Base-by-base conservation (phyloP, 768 basidiomycete genomes). In the Podaxis sp. region DNA sequence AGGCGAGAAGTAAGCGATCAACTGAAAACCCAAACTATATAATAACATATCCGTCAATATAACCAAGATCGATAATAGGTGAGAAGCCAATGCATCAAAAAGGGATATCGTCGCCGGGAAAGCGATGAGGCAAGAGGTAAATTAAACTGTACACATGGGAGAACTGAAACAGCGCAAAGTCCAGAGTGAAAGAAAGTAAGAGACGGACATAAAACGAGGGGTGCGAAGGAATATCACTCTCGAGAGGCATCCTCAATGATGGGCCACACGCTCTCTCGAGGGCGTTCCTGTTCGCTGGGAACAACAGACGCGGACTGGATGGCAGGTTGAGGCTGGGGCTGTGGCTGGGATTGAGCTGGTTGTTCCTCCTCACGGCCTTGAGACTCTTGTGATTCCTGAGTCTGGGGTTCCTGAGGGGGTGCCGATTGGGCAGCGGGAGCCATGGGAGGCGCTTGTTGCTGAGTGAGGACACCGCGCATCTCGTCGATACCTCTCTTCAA, bases 401-500 rank as follows among this genome's bases (percentile, higher is more conserved):
- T 60, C 11, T 63, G 69, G 4, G 65, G 57, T 10, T 63, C 61
- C 37, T 65, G 65, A 62, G 61, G 27, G 57, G 64, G 35, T 27
- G 64, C 21, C 14, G 63, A 18, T 51, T 61, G 37, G 25, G 57
- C 35, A 32, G 47, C n/a, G 38, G 62, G 18, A 9, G 60, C 61
- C 64, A 55, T 53, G 18, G 65, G 46, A 21, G 64, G 25, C 13
- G 59, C 57, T 36, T 60, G 59, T 6, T 60, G 59, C 6, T 46
- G 40, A 10, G 51, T 51, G 21, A 42, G 37, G 10, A 65, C 67
- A 25, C 71, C 80, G 65, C 82, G 77, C 83, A 90, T 85, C 69
- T 93, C 90, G 57, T 92, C 91, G 66, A 93, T 76, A 23, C 85
- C 88, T 65, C 86, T 80, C 77, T 85, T 85, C 69, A 93, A 76